A percentile compares a stretch with the other conserved stretches of the same genome.
phyloP scores from a whole-genome alignment of 441 rosid species.

The Isatis lusitanica region DNA sequence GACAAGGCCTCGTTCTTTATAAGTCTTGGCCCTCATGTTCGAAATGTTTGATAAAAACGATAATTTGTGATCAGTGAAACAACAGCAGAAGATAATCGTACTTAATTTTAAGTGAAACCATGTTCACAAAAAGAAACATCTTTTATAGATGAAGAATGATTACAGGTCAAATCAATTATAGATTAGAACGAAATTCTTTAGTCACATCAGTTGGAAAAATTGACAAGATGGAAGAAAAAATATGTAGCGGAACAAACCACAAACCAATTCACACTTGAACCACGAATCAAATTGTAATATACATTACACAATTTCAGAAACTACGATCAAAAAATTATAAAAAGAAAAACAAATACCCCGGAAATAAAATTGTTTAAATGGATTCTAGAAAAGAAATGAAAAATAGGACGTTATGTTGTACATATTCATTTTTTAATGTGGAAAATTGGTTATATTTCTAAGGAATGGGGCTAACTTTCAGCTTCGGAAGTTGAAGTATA shows the following conservation, averaged over 20 bases:
- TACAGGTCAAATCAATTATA: conserved; percentile 28
- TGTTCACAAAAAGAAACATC: not conserved
- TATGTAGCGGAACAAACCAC: conserved; percentile 15
- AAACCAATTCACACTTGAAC: conserved; percentile 16
- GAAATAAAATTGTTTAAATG: conserved; percentile 3
- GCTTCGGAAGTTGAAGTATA: not conserved
- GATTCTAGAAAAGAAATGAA: not conserved
- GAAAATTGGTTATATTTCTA: not conserved
- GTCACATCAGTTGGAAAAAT: conserved; percentile 20
- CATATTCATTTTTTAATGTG: not conserved
- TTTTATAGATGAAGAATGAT: not conserved
- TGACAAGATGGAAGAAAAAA: not conserved
- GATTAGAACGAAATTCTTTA: conserved; percentile 19
- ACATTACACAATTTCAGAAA: conserved; percentile 17
- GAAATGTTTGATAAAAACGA: not conserved
- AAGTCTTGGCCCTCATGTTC: too few relatives aligned
- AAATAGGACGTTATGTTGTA: not conserved
- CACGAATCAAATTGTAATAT: conserved; percentile 5
- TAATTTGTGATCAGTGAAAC: not conserved
- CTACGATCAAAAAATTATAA: not conserved
- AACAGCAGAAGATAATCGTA: not conserved
- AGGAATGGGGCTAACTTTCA: not conserved
- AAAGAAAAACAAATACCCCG: not conserved
- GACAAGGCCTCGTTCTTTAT: too few relatives aligned
- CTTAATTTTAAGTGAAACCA: not conserved